Evolutionary conservation across 148 eudicot species (phyloP).

Genomic region (Beta vulgaris): DNA sequence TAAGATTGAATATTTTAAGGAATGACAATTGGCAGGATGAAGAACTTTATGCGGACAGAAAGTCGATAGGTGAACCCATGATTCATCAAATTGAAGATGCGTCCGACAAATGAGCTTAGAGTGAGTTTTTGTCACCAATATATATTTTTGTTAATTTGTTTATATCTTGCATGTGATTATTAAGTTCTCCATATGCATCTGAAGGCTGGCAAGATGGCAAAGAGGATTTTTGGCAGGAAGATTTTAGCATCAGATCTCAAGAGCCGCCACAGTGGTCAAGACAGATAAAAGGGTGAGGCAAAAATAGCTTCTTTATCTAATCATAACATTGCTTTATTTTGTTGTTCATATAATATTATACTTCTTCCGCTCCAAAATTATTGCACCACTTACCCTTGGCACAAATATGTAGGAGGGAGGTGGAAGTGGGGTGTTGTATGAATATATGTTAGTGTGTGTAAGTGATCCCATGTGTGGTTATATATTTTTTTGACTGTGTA

Average conservation of each 20-base stretch:
- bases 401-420: too few species aligned
- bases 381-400: too few species aligned
- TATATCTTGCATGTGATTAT: conserved; percentile 15
- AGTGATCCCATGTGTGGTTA: too few species aligned
- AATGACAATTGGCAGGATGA: conserved; percentile 56
- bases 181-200: conserved; percentile 17
- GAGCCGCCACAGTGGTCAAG: conserved; percentile 41
- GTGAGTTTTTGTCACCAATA: conserved; percentile 32
- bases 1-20: conserved; percentile 18
- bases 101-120: conserved; percentile 41
- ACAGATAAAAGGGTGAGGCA: conserved; percentile 55
- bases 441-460: too few species aligned
- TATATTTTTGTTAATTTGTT: background rate
- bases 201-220: conserved; percentile 57
- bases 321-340: background rate
- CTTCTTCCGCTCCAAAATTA: too few species aligned
- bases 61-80: conserved; percentile 30
- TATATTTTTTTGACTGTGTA: too few species aligned
- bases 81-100: conserved; percentile 35
- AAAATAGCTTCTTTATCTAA: background rate
- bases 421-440: too few species aligned
- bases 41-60: conserved; percentile 39
- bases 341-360: too few species aligned
- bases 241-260: conserved; percentile 30
- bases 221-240: conserved; percentile 42